Percentiles rank a stretch among this genome's conserved stretches.
These are phyloP conservation scores for Hyparrhenia diplandra DNA, from an alignment of 176 grass and related monocot species.

Conservation along the genomic window DNA sequence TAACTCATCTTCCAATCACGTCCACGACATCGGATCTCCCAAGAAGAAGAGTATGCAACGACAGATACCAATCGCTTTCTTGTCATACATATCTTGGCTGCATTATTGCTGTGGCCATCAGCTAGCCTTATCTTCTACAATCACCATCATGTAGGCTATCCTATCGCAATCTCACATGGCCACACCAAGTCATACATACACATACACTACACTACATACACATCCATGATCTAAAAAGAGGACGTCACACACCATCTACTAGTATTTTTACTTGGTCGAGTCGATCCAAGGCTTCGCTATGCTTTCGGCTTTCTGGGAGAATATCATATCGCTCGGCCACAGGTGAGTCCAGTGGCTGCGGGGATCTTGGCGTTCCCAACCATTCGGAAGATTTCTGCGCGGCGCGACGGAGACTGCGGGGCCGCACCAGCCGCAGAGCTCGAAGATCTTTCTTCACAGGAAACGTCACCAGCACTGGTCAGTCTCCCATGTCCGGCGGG, in stretches of 20 bases:
- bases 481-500: slow-evolving; percentile 64
- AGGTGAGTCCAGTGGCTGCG: neutral
- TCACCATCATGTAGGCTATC: neutral
- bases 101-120: neutral
- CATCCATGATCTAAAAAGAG: slow-evolving; percentile 1
- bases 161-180: neutral
- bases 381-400: neutral
- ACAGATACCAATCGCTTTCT: slow-evolving; percentile 7
- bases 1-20: neutral
- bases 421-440: neutral
- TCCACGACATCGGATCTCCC: neutral
- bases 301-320: slow-evolving; percentile 20
- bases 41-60: slow-evolving; percentile 13
- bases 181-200: neutral
- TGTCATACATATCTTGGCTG: neutral
- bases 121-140: slow-evolving; percentile 11
- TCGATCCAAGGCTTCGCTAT: no score
- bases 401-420: neutral
- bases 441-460: neutral
- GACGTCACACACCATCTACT: slow-evolving; percentile 9
- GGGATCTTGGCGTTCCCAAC: slow-evolving; percentile 7
- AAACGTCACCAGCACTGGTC: slow-evolving; percentile 64
- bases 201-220: neutral
- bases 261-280: no score
- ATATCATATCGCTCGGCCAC: neutral